phyloP scores from a whole-genome alignment of 805 yeast species.

The Barnettozyma populi region DNA sequence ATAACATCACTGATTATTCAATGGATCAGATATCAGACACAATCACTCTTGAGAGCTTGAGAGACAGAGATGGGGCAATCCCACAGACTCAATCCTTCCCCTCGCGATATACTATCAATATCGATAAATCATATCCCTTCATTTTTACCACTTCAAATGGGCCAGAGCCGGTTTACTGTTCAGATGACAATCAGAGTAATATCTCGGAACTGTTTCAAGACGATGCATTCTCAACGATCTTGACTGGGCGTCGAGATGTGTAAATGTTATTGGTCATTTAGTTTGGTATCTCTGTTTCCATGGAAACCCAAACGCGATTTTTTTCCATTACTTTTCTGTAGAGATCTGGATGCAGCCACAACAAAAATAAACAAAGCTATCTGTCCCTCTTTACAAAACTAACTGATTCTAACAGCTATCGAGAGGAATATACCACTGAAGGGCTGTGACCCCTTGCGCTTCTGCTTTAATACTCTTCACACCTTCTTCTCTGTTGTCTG shows the following conservation, averaged over 20 bases:
- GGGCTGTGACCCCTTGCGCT: background rate
- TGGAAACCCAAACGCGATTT: background rate
- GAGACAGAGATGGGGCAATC: background rate
- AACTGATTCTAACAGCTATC: background rate
- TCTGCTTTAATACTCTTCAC: background rate
- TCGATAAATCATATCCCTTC: background rate
- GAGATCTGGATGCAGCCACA: background rate
- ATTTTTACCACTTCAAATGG: background rate
- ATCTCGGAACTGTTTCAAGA: conserved; percentile 4
- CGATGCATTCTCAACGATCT: background rate
- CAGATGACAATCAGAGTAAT: background rate
- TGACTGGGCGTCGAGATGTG: background rate
- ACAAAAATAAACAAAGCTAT: background rate
- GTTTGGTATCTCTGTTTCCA: background rate
- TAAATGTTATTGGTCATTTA: background rate
- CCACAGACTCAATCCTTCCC: background rate
- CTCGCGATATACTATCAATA: background rate
- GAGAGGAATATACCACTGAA: background rate
- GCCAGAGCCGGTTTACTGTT: background rate
- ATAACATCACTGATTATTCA: background rate
- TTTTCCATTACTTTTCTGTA: background rate
- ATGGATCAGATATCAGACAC: background rate
- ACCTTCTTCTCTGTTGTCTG: background rate
- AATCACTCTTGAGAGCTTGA: background rate
- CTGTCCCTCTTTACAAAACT: background rate